These are phyloP conservation scores for Thuja plicata DNA, from an alignment of 83 land plant species.

Conservation along the genomic window DNA sequence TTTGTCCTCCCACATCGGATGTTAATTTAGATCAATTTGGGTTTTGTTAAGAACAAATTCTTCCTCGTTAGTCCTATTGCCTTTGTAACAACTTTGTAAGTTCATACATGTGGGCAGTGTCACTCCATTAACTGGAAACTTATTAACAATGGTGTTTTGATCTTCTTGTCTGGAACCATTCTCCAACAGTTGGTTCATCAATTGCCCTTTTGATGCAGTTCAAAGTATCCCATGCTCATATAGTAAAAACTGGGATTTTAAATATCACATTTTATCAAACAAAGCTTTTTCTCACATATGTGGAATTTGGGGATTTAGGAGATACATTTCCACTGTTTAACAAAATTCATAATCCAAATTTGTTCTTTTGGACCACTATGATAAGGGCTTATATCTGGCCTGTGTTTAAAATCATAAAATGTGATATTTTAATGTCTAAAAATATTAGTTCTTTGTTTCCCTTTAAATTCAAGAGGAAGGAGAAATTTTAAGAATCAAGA, in stretches of 20 bases:
- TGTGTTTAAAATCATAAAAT: too few relatives aligned
- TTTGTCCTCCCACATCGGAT: conserved; percentile 43
- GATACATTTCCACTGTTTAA: background rate
- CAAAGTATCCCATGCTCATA: background rate
- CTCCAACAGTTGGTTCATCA: conserved; percentile 21
- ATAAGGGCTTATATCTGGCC: background rate
- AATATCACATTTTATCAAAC: background rate
- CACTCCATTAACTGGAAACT: background rate
- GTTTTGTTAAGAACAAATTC: conserved; percentile 18
- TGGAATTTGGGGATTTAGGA: background rate
- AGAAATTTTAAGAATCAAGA: background rate
- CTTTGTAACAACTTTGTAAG: background rate
- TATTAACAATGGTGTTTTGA: background rate
- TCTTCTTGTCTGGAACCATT: conserved; percentile 18
- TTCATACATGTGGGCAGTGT: background rate
- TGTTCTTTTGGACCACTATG: background rate
- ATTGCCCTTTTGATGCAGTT: background rate
- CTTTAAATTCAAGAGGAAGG: background rate
- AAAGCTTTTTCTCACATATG: background rate
- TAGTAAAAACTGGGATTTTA: background rate
- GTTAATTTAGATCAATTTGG: conserved; percentile 55
- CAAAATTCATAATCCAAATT: background rate
- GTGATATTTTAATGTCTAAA: background rate
- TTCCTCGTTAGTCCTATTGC: background rate
- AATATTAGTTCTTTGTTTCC: background rate